phyloP scores from a whole-genome alignment of 208 protist genomes.

The Vickermania ingenoplastis region DNA sequence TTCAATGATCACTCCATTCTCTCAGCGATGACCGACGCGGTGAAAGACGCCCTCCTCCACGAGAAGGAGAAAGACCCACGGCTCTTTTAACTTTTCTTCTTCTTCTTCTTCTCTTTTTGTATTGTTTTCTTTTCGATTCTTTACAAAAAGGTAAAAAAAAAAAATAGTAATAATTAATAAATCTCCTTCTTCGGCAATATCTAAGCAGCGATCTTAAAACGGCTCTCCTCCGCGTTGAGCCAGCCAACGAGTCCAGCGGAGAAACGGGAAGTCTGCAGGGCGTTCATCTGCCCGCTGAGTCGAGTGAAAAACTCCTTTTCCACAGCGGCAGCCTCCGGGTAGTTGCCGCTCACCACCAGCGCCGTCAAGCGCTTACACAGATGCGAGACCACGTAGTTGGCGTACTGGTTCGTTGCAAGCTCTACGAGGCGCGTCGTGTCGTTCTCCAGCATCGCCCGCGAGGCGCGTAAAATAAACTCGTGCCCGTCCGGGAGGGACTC shows the following conservation, averaged over 20 bases:
- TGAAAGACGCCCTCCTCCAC: no score
- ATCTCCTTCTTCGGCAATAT: no score
- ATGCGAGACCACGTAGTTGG: conserved; percentile 72
- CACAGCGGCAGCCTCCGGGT: conserved; percentile 24
- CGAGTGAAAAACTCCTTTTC: conserved; percentile 30
- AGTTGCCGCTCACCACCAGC: conserved; percentile 25
- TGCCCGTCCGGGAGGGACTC: conserved; percentile 21
- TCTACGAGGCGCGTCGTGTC: conserved; percentile 27
- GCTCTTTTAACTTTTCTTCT: no score
- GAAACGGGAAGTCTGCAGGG: neutral
- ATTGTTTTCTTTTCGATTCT: no score
- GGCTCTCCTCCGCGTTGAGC: neutral
- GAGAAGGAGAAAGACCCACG: no score
- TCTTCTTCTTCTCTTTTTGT: no score
- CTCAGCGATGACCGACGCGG: no score
- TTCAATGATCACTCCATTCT: no score
- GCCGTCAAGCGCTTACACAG: conserved; percentile 46
- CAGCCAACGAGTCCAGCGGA: conserved; percentile 1
- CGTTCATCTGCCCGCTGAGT: neutral
- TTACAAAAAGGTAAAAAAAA: no score
- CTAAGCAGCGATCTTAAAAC: neutral
- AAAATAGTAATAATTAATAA: no score
- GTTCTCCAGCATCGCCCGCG: conserved; percentile 33
- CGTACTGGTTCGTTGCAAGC: conserved; percentile 48
- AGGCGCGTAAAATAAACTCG: conserved; percentile 36